Percentiles rank a stretch among this genome's conserved stretches.
Conservation (phyloP, 2,329 filamentous ascomycete genomes). For the Basipetospora sp. region DNA sequence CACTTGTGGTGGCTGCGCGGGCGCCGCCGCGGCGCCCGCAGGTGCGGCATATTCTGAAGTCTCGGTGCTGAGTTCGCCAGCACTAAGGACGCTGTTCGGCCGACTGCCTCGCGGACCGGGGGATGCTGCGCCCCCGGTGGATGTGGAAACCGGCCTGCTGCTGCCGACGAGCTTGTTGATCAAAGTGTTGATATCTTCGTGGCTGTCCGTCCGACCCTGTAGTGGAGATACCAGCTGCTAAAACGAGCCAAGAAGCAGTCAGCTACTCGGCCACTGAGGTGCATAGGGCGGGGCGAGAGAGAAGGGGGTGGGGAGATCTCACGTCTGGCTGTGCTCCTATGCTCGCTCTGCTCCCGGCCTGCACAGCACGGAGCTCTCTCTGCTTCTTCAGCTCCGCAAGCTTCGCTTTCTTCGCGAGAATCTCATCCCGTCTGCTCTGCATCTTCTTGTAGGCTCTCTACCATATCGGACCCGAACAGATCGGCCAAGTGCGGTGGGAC, state of each 20-base stretch:
- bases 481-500: neutral
- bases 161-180: slow-evolving; percentile 74
- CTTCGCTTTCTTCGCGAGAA: slow-evolving; percentile 90
- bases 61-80: slow-evolving; percentile 65
- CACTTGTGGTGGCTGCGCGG: slow-evolving; percentile 42
- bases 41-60: slow-evolving; percentile 45
- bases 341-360: slow-evolving; percentile 57
- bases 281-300: slow-evolving; percentile 1
- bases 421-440: slow-evolving; percentile 62
- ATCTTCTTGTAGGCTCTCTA: slow-evolving; percentile 2
- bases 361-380: slow-evolving; percentile 66
- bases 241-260: no score
- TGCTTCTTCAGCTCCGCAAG: slow-evolving; percentile 91
- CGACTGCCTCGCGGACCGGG: slow-evolving; percentile 57
- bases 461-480: slow-evolving; percentile 2
- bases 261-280: slow-evolving; percentile 5
- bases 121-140: slow-evolving; percentile 48
- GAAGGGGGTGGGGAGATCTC: slow-evolving; percentile 18
- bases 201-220: slow-evolving; percentile 52
- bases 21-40: slow-evolving; percentile 24
- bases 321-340: slow-evolving; percentile 59
- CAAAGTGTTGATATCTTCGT: slow-evolving; percentile 67
- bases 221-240: slow-evolving; percentile 54
- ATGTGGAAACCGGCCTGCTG: slow-evolving; percentile 48
- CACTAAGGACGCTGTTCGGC: slow-evolving; percentile 74